A percentile compares a stretch with the other conserved stretches of the same genome.
phyloP scores from a whole-genome alignment of 176 grass and related monocot species.

The Carex pumila region DNA sequence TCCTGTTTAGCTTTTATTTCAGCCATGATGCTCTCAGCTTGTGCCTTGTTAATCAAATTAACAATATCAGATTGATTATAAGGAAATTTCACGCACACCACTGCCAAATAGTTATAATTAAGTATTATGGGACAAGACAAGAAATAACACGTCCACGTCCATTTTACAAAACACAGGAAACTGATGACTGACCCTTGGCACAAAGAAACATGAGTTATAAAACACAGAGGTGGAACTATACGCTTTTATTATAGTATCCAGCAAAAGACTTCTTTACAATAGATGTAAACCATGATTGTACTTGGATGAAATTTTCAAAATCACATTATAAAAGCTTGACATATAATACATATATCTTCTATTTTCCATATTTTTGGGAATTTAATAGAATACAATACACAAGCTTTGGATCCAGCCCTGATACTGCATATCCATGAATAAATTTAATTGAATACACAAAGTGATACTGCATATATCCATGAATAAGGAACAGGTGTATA shows the following conservation, averaged over 20 bases:
- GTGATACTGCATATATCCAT: not conserved
- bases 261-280: not conserved
- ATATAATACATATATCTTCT: not conserved
- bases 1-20: constrained; percentile 71
- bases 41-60: constrained; percentile 33
- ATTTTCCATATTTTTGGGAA: not conserved
- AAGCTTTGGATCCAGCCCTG: not conserved
- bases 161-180: not conserved
- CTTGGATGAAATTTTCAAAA: not conserved
- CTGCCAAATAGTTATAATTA: not conserved
- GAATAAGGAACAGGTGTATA: too few species aligned
- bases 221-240: not conserved
- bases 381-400: not conserved
- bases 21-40: constrained; percentile 60
- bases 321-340: not conserved
- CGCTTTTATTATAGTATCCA: not conserved
- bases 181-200: not conserved
- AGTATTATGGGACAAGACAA: not conserved
- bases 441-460: not conserved
- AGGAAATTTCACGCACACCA: not conserved
- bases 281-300: not conserved
- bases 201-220: not conserved
- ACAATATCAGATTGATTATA: not conserved
- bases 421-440: not conserved
- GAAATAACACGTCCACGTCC: not conserved